phyloP scores from a whole-genome alignment of 2,329 filamentous ascomycete species.

The Tolypocladium nubicola region DNA sequence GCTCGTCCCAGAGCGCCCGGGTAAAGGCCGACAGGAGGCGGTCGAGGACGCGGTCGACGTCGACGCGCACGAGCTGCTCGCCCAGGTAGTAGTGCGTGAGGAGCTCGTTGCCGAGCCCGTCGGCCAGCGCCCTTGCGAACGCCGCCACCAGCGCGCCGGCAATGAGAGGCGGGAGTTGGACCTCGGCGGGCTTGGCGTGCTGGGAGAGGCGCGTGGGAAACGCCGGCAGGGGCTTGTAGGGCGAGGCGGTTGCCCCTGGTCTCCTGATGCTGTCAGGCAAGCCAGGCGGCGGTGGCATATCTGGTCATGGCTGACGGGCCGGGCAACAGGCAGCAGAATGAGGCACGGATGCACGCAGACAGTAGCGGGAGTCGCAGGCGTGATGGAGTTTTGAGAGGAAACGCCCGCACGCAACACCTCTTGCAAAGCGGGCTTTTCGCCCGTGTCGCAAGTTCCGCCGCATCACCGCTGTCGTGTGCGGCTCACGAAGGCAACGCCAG shows the following conservation, averaged over 20 bases:
- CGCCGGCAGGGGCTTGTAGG: slow-evolving; percentile 23
- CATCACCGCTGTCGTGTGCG: not conserved
- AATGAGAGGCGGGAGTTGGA: slow-evolving; percentile 23
- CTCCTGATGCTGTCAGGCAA: slow-evolving; percentile 14
- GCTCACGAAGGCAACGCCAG: slow-evolving; percentile 4
- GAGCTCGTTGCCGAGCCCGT: slow-evolving; percentile 23
- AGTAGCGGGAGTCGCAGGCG: no score
- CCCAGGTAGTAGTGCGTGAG: slow-evolving; percentile 25
- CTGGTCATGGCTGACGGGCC: slow-evolving; percentile 14
- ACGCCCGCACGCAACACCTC: not conserved
- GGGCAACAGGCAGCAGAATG: not conserved
- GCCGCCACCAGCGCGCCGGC: slow-evolving; percentile 22
- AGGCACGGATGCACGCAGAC: not conserved
- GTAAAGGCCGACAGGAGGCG: slow-evolving; percentile 22
- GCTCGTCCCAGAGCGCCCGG: slow-evolving; percentile 22
- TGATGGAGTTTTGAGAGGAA: not conserved
- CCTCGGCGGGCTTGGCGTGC: slow-evolving; percentile 17
- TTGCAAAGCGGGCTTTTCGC: not conserved
- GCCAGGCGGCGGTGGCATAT: slow-evolving; percentile 16
- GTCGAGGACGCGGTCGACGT: slow-evolving; percentile 24
- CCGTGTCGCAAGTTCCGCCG: not conserved
- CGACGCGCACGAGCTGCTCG: slow-evolving; percentile 20
- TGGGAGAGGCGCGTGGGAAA: slow-evolving; percentile 17
- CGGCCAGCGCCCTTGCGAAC: slow-evolving; percentile 23
- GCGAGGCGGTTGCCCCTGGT: slow-evolving; percentile 8